Evolutionary conservation across 2,329 filamentous ascomycete species (phyloP), one percentile per base, ranked within the genome.

Genomic region (Colletotrichum graminicola): DNA sequence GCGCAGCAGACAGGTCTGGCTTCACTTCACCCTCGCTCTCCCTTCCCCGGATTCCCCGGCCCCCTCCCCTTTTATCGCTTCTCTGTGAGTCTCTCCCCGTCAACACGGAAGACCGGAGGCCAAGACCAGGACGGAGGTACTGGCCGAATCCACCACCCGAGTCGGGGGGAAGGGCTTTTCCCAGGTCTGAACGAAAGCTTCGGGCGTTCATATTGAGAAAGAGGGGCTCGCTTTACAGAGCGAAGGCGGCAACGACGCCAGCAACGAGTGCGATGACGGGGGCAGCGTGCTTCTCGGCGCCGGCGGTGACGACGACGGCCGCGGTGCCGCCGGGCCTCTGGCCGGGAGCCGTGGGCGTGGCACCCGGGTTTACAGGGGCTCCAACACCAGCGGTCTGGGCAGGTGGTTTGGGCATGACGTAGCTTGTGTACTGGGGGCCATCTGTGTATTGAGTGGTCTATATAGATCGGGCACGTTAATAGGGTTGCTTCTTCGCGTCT

Each of bases 231-330:
- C 45, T 62, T 62, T 69, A 72, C 59, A 72, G 34, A 18, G 54
- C 71, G 8, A 71, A 21, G 32, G 56, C 60, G 63, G 67, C 71
- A 29, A 59, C 41, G 64, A 66, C 55, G 36, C 57, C 63, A 18
- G 60, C 71, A 18, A 59, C 39, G 29, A 73, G 23, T 18, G 71
- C 63, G 23, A 72, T 6, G 14, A 47, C 59, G 26, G 54, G 54
- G 16, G 57, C 62, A 36, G 51, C 62, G 32, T 21, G 60, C 59
- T 52, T 64, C 49, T 54, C 59, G 49, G 68, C 62, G 32, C 68
- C 63, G n/a, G 56, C 60, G 60, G 67, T 64, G 45, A 64, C 60
- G 63, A 72, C 72, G 68, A 64, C 54, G 2, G 59, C 45, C 43
- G 43, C 52, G 39, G 34, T 52, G 41, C 49, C 29, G 43, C 56